Percentiles rank a stretch among this genome's conserved stretches.
These are phyloP conservation scores for Penicillium pancosmium DNA, from an alignment of 495 filamentous ascomycete genomes.

Conservation along the genomic window DNA sequence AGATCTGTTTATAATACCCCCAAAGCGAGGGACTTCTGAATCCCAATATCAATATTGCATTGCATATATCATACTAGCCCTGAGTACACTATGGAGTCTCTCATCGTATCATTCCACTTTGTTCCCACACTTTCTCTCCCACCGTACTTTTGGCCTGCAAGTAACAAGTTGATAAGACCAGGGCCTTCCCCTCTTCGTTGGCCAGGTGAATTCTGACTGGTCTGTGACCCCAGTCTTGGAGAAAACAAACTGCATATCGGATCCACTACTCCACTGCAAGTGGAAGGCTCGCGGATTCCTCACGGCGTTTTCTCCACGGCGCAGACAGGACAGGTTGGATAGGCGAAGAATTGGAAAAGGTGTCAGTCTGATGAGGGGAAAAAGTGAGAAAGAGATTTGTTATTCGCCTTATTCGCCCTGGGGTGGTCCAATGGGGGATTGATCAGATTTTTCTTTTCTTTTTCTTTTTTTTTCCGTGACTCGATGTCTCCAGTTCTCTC, in stretches of 20 bases:
- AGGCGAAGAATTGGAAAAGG: background rate
- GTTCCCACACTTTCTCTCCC: background rate
- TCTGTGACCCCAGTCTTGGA: slow-evolving; percentile 3
- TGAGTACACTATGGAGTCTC: background rate
- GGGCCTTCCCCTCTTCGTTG: slow-evolving; percentile 7
- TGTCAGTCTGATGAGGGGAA: background rate
- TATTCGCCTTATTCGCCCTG: background rate
- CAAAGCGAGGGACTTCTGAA: slow-evolving; percentile 4
- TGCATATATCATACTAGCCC: background rate
- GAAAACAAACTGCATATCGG: slow-evolving; percentile 36
- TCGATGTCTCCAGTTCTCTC: slow-evolving; percentile 31
- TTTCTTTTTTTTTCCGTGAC: slow-evolving; percentile 10
- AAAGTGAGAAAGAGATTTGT: background rate
- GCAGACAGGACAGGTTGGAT: background rate
- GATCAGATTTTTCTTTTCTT: background rate
- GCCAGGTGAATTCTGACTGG: background rate
- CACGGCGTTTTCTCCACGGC: background rate
- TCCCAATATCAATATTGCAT: background rate
- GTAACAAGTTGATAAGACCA: background rate
- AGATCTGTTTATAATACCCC: slow-evolving; percentile 1
- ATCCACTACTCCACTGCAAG: slow-evolving; percentile 34
- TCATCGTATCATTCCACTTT: background rate
- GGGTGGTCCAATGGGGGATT: background rate
- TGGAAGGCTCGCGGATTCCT: slow-evolving; percentile 3
- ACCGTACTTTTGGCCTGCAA: slow-evolving; percentile 3